These are phyloP conservation scores for Euphrasia confusa DNA, from an alignment of 257 asterid genomes.

Conservation along the genomic window DNA sequence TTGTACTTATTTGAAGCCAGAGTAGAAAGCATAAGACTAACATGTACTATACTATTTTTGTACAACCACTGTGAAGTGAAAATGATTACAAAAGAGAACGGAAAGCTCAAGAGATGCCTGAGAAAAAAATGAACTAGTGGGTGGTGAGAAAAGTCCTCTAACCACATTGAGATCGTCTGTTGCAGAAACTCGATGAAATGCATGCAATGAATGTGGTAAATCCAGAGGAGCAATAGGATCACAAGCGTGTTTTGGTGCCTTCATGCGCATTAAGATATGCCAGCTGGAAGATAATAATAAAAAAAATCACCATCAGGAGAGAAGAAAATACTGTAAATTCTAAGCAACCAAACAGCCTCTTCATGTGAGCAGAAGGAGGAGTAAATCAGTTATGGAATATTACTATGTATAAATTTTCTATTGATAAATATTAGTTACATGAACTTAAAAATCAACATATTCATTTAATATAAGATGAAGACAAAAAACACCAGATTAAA, in stretches of 20 bases:
- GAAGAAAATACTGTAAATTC: too few relatives aligned
- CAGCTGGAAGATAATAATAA: conserved; percentile 47
- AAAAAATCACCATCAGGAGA: too few relatives aligned
- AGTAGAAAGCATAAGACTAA: conserved; percentile 11
- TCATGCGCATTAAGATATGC: conserved; percentile 96
- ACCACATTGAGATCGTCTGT: conserved; percentile 72
- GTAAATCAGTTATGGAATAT: too few relatives aligned
- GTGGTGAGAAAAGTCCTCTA: conserved; percentile 16
- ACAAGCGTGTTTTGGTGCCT: conserved; percentile 50
- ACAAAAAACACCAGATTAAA: too few relatives aligned
- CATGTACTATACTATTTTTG: not conserved
- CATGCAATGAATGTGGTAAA: conserved; percentile 86
- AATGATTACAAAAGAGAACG: not conserved
- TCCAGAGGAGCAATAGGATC: conserved; percentile 87
- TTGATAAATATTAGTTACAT: too few relatives aligned
- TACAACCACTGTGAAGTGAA: not conserved
- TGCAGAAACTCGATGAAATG: conserved; percentile 63
- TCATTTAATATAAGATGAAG: too few relatives aligned
- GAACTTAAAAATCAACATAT: too few relatives aligned
- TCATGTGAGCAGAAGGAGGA: too few relatives aligned
- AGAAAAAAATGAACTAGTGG: not conserved
- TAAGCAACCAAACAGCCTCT: too few relatives aligned
- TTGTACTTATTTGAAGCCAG: not conserved
- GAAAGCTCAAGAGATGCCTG: not conserved
- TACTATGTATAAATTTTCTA: too few relatives aligned